A percentile compares a stretch with the other conserved stretches of the same genome.
Evolutionary conservation across 805 yeast species (phyloP).

Genomic region (Candida alai): DNA sequence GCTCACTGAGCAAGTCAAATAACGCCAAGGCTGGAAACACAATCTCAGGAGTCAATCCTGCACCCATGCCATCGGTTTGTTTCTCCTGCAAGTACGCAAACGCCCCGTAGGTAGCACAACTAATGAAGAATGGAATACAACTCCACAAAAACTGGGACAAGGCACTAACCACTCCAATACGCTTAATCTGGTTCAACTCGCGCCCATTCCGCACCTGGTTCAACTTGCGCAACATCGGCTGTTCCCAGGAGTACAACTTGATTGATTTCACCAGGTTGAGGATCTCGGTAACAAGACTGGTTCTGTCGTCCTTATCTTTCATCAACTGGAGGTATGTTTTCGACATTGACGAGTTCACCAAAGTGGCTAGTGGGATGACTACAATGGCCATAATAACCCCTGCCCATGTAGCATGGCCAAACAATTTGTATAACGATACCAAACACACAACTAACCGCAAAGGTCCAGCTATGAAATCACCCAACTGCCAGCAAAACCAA

Average conservation of each 20-base stretch:
- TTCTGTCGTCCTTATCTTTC: slow-evolving; percentile 35
- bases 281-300: slow-evolving; percentile 35
- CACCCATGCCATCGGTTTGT: too few relatives aligned
- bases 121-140: slow-evolving; percentile 35
- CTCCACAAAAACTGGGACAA: slow-evolving; percentile 32
- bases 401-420: slow-evolving; percentile 35
- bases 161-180: slow-evolving; percentile 32
- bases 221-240: slow-evolving; percentile 33
- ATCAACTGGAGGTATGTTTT: slow-evolving; percentile 23
- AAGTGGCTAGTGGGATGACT: slow-evolving; percentile 29
- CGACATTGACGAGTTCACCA: slow-evolving; percentile 23
- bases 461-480: slow-evolving; percentile 20
- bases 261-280: slow-evolving; percentile 35
- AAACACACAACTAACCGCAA: slow-evolving; percentile 23
- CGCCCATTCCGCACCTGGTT: slow-evolving; percentile 31
- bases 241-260: slow-evolving; percentile 41
- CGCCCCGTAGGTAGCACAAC: slow-evolving; percentile 29
- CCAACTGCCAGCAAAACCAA: slow-evolving; percentile 12
- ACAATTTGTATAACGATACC: slow-evolving; percentile 28
- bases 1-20: slow-evolving; percentile 33
- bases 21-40: slow-evolving; percentile 39
- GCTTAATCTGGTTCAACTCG: slow-evolving; percentile 26
- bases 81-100: slow-evolving; percentile 22
- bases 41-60: slow-evolving; percentile 32
- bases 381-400: slow-evolving; percentile 30